Evolutionary conservation across 2,329 filamentous ascomycete species (phyloP), one percentile per base, ranked within the genome.

Genomic region (Cercospora beticola): DNA sequence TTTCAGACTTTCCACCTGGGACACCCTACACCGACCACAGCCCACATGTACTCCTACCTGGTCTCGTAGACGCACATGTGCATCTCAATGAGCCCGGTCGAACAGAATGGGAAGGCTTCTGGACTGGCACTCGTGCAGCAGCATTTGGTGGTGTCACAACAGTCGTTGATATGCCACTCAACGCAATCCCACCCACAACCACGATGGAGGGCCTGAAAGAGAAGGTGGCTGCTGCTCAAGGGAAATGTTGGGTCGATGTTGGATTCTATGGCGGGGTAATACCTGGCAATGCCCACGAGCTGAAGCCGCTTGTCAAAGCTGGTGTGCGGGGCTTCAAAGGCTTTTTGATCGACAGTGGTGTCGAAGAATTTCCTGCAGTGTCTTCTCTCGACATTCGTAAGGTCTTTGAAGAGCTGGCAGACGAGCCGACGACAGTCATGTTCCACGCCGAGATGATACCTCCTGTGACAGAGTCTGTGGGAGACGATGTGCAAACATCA

Each of bases 371-470:
- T 79, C 95, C 95, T 0, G 93, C 93, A 28, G 90, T 98, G n/a
- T 91, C 91, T 0, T 86, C 92, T 0, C 79, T 82, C 14, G 95
- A 98, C 79, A 91, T 98, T 67, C 84, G 87, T 1, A 86, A 91
- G 46, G 94, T 92, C 54, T 94, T 99, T 87, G 83, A 84, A 31
- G 92, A 90, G 58, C 87, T 99, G 70, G 91, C 92, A 69, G 89
- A 92, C 74, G 87, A 90, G 64, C 87, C 92, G 18, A 98, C 95
- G 2, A 97, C 93, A 0, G 88, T 98, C 75, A 98, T 99, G 94
- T 99, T 99, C 83, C 95, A 99, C 78, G 95, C 95, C 66, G 95
- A 99, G 81, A 98, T 97, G 93, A 90, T 96, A 12, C 93, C 94
- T n/a, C 92, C 93, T 18, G 91, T 94, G 73, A 82, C 91, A 61